Evolutionary conservation across 2,329 filamentous ascomycete genomes (phyloP), one percentile per base, ranked within the genome.

Genomic region (Phyllosticta citriasiana): DNA sequence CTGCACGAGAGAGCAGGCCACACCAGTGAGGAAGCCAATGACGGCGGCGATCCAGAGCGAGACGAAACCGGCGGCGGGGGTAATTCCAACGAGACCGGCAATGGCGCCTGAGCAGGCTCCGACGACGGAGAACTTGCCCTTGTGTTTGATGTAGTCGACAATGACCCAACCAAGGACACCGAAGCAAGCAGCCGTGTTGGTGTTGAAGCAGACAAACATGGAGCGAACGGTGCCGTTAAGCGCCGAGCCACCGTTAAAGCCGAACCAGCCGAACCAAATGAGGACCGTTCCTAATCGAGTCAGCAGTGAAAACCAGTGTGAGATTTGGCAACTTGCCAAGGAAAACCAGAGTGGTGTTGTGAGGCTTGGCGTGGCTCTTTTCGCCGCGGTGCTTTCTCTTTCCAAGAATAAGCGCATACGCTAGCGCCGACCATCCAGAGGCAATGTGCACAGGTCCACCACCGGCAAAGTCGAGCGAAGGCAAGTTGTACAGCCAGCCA

Each of bases 181-280:
- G 9, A 76, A 79, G 57, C 73, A 78, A 2, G 80, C 82, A 2
- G 82, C 81, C 2, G 80, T 78, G 68, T 84, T 82, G 64, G 82
- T 84, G 71, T 83, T 83, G 73, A 83, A 82, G 33, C 77, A 78
- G 50, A 79, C 82, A 33, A 82, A 72, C 75, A 82, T 80, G 25
- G 79, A 77, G 55, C 82, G 79, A 47, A 84, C 69, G 25, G 77
- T 78, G 16, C 74, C 79, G 65, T 80, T 82, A 24, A 83, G 74
- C 22, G 79, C 78, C 3, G 78, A 81, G 14, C 82, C 82, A 53
- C 81, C 81, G 68, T 84, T 84, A 70, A 84, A 84, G 1, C 81
- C 82, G 63, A 82, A 80, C 81, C 81, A 84, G 8, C 80, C 84
- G 63, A 86, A 85, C 84, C 84, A 87, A 63, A 87, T 86, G 51